Conservation (phyloP, 495 filamentous ascomycete genomes). For the Pseudoneurospora amorphoporcata region DNA sequence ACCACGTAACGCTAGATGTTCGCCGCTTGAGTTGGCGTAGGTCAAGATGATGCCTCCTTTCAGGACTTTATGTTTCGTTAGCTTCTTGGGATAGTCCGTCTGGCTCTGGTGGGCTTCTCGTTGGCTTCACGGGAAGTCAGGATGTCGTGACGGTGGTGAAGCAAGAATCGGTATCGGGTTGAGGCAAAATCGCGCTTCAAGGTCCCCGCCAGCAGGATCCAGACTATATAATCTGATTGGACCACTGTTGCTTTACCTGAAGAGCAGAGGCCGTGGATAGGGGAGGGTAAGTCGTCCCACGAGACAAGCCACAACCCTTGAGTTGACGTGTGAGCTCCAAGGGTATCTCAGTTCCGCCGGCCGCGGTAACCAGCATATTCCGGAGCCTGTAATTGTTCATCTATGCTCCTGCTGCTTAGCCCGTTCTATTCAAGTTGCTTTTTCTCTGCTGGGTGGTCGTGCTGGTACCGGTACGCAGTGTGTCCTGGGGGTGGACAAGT, state of each 20-base stretch:
- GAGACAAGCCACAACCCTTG: background rate
- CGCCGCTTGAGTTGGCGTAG: conserved; percentile 21
- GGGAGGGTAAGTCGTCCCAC: background rate
- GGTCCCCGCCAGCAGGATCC: background rate
- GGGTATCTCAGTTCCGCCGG: background rate
- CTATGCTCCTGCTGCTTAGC: background rate
- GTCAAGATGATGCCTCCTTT: conserved; percentile 14
- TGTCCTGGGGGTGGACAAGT: background rate
- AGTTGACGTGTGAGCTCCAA: background rate
- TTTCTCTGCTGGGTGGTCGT: background rate
- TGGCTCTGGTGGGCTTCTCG: background rate
- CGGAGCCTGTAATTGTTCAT: background rate
- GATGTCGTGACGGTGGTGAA: background rate
- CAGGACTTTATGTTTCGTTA: conserved; percentile 9
- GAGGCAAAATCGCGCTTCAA: background rate
- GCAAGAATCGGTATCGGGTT: background rate
- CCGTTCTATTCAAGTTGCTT: background rate
- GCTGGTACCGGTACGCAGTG: background rate
- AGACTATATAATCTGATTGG: background rate
- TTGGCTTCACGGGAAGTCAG: background rate
- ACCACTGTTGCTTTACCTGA: background rate
- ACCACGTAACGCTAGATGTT: conserved; percentile 15
- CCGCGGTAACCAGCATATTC: background rate
- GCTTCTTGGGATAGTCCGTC: background rate
- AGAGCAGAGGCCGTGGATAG: background rate